These are phyloP conservation scores for Rubia yunnanensis DNA, from an alignment of 257 asterid genomes.

Conservation along the genomic window DNA sequence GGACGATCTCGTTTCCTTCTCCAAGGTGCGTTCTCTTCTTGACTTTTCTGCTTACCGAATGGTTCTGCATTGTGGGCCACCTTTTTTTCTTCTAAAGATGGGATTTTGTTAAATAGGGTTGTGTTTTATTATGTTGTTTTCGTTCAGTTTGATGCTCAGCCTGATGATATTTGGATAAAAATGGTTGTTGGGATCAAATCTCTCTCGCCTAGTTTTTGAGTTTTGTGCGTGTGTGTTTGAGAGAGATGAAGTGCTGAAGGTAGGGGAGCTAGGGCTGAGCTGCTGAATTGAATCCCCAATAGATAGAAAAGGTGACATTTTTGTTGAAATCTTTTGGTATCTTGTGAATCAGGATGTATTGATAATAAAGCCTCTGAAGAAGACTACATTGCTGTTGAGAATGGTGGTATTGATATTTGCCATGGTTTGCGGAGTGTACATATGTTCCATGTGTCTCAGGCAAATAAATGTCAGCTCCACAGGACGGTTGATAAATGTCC, in stretches of 20 bases:
- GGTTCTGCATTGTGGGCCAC: background rate
- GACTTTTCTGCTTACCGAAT: background rate
- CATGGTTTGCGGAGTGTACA: slow-evolving; percentile 71
- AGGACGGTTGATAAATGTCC: slow-evolving; percentile 26
- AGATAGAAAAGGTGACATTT: slow-evolving; percentile 3
- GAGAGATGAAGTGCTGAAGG: background rate
- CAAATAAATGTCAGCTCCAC: slow-evolving; percentile 39
- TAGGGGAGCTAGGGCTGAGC: background rate
- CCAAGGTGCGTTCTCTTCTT: slow-evolving; percentile 38
- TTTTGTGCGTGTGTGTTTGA: background rate
- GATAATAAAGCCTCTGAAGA: slow-evolving; percentile 48
- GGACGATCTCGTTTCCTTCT: slow-evolving; percentile 49
- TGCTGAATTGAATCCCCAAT: background rate
- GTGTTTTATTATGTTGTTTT: background rate
- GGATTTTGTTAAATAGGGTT: slow-evolving; percentile 4
- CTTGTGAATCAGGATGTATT: slow-evolving; percentile 58
- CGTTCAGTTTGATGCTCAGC: slow-evolving; percentile 24
- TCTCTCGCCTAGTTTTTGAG: background rate
- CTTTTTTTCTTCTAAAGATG: background rate
- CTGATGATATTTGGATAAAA: background rate
- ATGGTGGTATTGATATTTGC: slow-evolving; percentile 63
- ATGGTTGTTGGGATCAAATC: background rate
- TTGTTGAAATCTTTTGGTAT: slow-evolving; percentile 9
- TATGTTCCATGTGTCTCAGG: slow-evolving; percentile 65
- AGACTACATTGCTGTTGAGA: slow-evolving; percentile 51